phyloP scores from a whole-genome alignment of 2,329 filamentous ascomycete species.

The Beauveria bassiana region DNA sequence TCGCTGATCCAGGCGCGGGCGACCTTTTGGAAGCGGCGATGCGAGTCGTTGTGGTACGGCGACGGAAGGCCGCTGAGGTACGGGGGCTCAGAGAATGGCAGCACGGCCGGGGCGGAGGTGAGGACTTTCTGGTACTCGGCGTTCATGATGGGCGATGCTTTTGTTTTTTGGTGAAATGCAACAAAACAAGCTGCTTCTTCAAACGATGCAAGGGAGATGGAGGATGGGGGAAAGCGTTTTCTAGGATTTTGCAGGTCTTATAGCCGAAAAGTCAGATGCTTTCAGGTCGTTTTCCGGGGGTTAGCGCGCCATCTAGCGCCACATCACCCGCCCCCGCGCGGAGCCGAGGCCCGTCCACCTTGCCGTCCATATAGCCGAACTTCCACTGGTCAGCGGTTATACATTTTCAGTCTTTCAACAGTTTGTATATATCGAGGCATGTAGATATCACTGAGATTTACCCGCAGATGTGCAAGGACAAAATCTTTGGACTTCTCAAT shows the following conservation, averaged over 20 bases:
- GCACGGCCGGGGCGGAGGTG: slow-evolving; percentile 8
- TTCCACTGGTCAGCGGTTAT: not conserved
- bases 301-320: slow-evolving; percentile 3
- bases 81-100: slow-evolving; percentile 63
- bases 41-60: slow-evolving; percentile 61
- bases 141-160: slow-evolving; percentile 3
- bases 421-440: too few relatives aligned
- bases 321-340: not conserved
- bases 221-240: not conserved
- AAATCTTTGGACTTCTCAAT: too few relatives aligned
- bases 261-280: slow-evolving; percentile 8
- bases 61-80: slow-evolving; percentile 63
- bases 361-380: slow-evolving; percentile 9
- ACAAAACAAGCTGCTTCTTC: not conserved
- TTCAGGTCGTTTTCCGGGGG: not conserved
- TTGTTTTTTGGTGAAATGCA: too few relatives aligned
- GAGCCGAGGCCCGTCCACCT: slow-evolving; percentile 4
- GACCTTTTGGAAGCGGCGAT: slow-evolving; percentile 57
- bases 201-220: not conserved
- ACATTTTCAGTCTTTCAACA: not conserved
- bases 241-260: not conserved
- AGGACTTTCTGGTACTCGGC: slow-evolving; percentile 8
- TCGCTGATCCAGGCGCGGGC: slow-evolving; percentile 59
- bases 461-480: too few relatives aligned
- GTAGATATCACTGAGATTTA: not conserved